phyloP scores from a whole-genome alignment of 163 green algal genomes.

The Botryococcus braunii region DNA sequence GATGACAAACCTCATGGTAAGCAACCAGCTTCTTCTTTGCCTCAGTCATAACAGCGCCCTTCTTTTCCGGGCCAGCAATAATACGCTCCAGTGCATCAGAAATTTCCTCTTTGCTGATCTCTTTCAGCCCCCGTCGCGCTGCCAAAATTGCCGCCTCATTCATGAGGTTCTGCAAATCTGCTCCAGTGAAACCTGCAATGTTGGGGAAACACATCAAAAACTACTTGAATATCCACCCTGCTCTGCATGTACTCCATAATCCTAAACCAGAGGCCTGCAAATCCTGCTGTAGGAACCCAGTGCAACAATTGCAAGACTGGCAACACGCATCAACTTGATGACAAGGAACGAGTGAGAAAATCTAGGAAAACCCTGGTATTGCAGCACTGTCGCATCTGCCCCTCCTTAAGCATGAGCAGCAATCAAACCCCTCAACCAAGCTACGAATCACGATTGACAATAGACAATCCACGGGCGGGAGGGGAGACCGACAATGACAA shows the following conservation, averaged over 20 bases:
- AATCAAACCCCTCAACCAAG: too few species aligned
- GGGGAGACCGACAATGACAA: too few species aligned
- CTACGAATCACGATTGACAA: too few species aligned
- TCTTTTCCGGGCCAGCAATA: conserved; percentile 97
- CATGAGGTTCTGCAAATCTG: conserved; percentile 99
- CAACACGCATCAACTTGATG: too few species aligned
- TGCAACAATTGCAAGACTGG: too few species aligned
- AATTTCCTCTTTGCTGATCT: conserved; percentile 99
- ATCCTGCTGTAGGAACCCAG: not conserved
- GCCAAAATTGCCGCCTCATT: conserved; percentile 99
- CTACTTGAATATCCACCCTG: not conserved
- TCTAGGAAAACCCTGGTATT: too few species aligned
- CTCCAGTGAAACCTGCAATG: conserved; percentile 46
- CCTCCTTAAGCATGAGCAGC: too few species aligned
- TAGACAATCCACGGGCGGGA: too few species aligned
- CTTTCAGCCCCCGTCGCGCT: conserved; percentile 85
- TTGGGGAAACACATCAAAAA: not conserved
- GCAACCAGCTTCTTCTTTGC: conserved; percentile 93
- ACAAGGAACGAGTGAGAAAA: too few species aligned
- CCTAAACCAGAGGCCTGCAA: too few species aligned
- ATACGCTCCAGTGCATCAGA: conserved; percentile 97
- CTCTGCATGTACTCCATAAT: not conserved
- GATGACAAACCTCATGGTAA: conserved; percentile 96
- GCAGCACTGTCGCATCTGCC: too few species aligned
- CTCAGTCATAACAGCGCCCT: conserved; percentile 87